phyloP scores from a whole-genome alignment of 2,329 filamentous ascomycete genomes.

The Fusarium sp. region DNA sequence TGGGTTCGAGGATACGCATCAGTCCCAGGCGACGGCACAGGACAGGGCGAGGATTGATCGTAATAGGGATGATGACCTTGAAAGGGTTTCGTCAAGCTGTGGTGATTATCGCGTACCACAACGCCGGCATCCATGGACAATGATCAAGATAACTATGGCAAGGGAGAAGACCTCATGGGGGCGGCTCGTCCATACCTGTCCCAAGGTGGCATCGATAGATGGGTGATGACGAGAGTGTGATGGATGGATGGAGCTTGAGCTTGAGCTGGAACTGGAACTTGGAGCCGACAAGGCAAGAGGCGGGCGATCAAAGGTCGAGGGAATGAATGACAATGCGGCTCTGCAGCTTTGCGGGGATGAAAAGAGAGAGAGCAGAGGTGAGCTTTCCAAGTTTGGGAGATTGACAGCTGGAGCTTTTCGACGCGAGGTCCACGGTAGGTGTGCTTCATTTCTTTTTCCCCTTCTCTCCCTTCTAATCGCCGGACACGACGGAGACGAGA shows the following conservation, averaged over 20 bases:
- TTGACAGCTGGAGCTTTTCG: neutral
- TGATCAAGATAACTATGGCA: conserved; percentile 29
- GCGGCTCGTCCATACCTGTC: conserved; percentile 33
- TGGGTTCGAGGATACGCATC: conserved; percentile 19
- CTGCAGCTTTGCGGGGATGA: conserved; percentile 18
- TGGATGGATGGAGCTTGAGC: neutral
- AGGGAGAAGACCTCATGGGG: conserved; percentile 32
- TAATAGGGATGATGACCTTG: conserved; percentile 18
- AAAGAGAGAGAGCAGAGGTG: conserved; percentile 7
- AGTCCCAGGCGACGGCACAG: conserved; percentile 27
- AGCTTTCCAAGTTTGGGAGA: neutral
- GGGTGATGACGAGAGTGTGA: conserved; percentile 16
- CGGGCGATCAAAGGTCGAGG: conserved; percentile 12
- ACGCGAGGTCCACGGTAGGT: neutral
- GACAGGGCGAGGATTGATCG: conserved; percentile 21
- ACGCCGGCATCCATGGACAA: conserved; percentile 34
- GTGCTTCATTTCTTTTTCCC: neutral
- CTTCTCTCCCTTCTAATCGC: neutral
- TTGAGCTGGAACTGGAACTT: neutral
- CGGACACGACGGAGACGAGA: neutral
- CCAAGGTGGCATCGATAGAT: conserved; percentile 19
- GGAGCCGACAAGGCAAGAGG: neutral
- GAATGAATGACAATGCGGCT: conserved; percentile 20
- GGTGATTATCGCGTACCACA: conserved; percentile 32
- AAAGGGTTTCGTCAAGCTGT: conserved; percentile 18